Conservation (phyloP, 108 stramenopile species). For the Tribonema minus region DNA sequence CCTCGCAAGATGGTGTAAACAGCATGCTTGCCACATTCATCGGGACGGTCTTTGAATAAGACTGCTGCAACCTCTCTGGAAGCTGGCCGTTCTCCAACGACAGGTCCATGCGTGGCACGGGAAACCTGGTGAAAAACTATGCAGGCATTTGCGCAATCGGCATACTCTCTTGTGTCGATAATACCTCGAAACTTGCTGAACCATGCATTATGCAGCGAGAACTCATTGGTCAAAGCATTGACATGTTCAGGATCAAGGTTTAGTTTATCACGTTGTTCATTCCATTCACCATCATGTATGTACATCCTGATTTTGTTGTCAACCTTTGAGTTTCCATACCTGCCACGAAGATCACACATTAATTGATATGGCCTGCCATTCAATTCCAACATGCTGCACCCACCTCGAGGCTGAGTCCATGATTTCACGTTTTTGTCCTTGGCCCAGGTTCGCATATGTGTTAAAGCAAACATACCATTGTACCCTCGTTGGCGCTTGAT, state of each 20-base stretch:
- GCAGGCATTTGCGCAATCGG: neutral
- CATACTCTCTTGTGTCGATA: neutral
- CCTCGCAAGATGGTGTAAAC: neutral
- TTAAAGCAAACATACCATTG: neutral
- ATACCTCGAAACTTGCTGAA: neutral
- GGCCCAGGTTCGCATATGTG: neutral
- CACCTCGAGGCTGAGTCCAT: neutral
- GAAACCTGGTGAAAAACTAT: neutral
- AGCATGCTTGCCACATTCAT: neutral
- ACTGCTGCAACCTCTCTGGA: neutral
- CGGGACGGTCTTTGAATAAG: neutral
- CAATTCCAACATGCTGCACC: neutral
- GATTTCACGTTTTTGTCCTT: neutral
- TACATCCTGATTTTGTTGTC: neutral
- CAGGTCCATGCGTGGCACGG: constrained; percentile 1
- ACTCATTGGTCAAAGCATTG: neutral
- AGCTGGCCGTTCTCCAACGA: neutral
- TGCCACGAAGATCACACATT: no score
- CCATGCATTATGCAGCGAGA: neutral
- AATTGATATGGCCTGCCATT: neutral
- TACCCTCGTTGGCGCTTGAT: neutral
- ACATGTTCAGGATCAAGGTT: neutral
- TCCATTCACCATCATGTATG: neutral
- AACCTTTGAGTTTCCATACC: neutral
- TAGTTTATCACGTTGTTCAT: neutral